Conservation (phyloP, 1,139 yeast genomes). For the Scheffersomyces illinoinensis region DNA sequence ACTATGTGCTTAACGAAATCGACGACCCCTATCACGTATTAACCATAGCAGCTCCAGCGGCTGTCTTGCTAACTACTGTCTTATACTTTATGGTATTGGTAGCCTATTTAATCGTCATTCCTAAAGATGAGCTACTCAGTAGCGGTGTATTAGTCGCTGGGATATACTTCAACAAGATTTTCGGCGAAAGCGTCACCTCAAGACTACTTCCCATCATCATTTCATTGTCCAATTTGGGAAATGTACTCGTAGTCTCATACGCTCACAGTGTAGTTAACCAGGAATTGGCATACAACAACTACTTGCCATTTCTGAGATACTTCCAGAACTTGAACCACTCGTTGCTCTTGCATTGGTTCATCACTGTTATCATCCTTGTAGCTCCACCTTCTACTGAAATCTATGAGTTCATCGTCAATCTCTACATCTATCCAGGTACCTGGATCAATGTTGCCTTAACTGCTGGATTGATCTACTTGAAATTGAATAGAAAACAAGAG, state of each 20-base stretch:
- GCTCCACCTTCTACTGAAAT: conserved; percentile 50
- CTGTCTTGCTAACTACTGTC: conserved; percentile 58
- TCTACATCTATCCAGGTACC: conserved; percentile 53
- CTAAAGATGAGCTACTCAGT: conserved; percentile 55
- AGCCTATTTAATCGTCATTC: conserved; percentile 76
- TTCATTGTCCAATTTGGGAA: conserved; percentile 74
- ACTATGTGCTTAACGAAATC: conserved; percentile 44
- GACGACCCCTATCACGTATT: conserved; percentile 65
- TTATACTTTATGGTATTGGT: conserved; percentile 70
- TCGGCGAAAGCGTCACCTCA: conserved; percentile 63
- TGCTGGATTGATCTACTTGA: conserved; percentile 42
- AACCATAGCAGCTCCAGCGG: conserved; percentile 71
- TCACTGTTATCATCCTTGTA: conserved; percentile 45
- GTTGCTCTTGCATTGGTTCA: conserved; percentile 47
- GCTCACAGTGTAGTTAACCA: conserved; percentile 79
- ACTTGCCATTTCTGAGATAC: conserved; percentile 64
- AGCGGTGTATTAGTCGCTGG: conserved; percentile 78
- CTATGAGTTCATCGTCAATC: conserved; percentile 49
- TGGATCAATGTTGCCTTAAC: conserved; percentile 49
- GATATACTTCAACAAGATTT: conserved; percentile 69
- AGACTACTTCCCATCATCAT: conserved; percentile 70
- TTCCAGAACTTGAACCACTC: conserved; percentile 54
- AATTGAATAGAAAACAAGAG: conserved; percentile 28
- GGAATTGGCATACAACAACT: conserved; percentile 71
- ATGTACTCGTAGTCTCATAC: conserved; percentile 74